Evolutionary conservation across 2,329 filamentous ascomycete genomes (phyloP).

Genomic region (Rhexocercosporidium sp.): DNA sequence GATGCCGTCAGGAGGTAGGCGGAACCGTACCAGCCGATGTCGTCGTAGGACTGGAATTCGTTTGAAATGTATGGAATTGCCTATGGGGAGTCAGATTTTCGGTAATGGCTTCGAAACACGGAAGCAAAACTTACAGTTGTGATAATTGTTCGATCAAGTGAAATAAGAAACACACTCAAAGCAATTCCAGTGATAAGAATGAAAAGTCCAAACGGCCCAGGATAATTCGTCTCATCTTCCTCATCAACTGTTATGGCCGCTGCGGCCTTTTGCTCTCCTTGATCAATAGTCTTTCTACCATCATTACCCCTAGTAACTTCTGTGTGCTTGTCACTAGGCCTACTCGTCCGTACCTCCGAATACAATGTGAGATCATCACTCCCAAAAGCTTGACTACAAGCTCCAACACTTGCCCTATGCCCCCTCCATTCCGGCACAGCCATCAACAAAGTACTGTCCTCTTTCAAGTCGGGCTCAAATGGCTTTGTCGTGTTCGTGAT

Average conservation of each 20-base stretch:
- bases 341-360: background rate
- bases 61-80: conserved; percentile 48
- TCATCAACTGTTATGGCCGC: background rate
- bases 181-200: conserved; percentile 39
- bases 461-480: background rate
- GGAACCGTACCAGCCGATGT: conserved; percentile 47
- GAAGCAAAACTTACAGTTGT: conserved; percentile 28
- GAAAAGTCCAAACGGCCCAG: conserved; percentile 31
- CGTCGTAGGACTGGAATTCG: conserved; percentile 44
- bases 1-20: conserved; percentile 45
- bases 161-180: conserved; percentile 33
- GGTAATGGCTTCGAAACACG: background rate
- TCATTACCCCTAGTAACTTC: background rate
- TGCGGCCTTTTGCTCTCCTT: background rate
- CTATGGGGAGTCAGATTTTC: conserved; percentile 17
- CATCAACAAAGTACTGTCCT: background rate
- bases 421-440: background rate
- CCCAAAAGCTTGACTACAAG: background rate
- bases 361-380: conserved; percentile 14
- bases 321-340: background rate
- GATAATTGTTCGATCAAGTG: conserved; percentile 34
- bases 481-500: background rate
- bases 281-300: background rate
- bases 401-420: background rate
- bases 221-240: conserved; percentile 31